Base-by-base conservation (phyloP, 495 filamentous ascomycete species). In the Neurospora sp. region DNA sequence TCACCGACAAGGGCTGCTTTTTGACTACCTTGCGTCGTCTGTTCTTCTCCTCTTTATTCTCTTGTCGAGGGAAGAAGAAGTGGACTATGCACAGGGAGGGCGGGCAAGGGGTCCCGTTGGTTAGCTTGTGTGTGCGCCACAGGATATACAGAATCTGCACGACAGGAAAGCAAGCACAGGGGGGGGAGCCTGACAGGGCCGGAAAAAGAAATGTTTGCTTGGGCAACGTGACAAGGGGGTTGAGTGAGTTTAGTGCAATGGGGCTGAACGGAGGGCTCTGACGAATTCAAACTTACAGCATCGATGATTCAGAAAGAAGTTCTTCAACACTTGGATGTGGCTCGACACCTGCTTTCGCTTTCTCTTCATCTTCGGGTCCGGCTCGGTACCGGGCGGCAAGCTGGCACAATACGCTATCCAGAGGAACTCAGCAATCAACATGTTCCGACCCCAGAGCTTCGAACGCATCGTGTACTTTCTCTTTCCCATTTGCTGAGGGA, bases 271-370 rank as follows among this genome's bases (percentile, higher is more conserved):
- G 12, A 40, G 4, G 20, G 27, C 31, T 35, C 22, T 35, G 27
- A 66, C 18, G 42, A 35, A 35, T 35, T 68, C 41, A 35, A 16
- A 81, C 77, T 79, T 75, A 81, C 76, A 78, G 48, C 77, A 79
- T 68, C 71, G 48, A 44, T 77, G 68, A 76, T 84, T 80, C 72
- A 88, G 85, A 83, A 73, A 85, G 77, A 94, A 92, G 14, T 89
- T 89, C 83, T 96, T 97, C 61, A 99, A 82, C n/a, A 98, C 95
- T 83, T 99, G 96, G 73, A 98, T 92, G 80, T 99, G 96, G 76
- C 94, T 98, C 0, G 95, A 98, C 10, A 99, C 92, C 80, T 97
- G 93, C 81, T 99, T 99, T 70, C 96, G 85, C 46, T 80, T 85
- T 72, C 94, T 88, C 40, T 79, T 77, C 76, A 78, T 44, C 1